Percentiles rank a stretch among this genome's conserved stretches.
Conservation (phyloP, 2,329 filamentous ascomycete species). For the Beauveria sp. region DNA sequence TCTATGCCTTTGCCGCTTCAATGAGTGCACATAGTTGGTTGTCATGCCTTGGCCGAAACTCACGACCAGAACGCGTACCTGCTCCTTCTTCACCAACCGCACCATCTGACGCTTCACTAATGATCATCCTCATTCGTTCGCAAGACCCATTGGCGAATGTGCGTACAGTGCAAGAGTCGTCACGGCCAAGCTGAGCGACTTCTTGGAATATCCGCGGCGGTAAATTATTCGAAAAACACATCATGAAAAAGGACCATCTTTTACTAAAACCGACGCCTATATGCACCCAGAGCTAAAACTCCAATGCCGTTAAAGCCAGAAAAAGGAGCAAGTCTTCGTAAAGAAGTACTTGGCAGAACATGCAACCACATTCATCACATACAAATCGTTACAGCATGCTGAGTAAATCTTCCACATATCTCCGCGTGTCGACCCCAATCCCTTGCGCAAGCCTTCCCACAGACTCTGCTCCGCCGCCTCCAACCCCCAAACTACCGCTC, state of each 20-base stretch:
- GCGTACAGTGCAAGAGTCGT: no score
- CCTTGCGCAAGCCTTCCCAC: constrained; percentile 59
- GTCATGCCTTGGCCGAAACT: no score
- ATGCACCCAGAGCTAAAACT: neutral
- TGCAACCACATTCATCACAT: no score
- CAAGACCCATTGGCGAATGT: no score
- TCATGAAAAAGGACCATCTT: neutral
- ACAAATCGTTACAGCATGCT: constrained; percentile 39
- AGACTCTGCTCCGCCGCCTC: constrained; percentile 29
- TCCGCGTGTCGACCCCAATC: constrained; percentile 68
- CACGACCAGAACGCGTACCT: no score
- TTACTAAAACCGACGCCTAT: neutral
- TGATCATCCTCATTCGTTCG: no score
- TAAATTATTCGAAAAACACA: neutral
- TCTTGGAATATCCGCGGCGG: no score
- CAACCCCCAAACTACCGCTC: constrained; percentile 21
- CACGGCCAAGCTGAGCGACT: no score
- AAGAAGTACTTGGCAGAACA: neutral
- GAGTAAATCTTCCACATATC: constrained; percentile 66
- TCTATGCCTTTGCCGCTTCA: no score
- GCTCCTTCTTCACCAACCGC: no score
- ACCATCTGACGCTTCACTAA: no score
- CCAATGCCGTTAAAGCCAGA: neutral
- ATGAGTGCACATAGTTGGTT: no score
- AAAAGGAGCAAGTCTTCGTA: neutral